Base-by-base conservation (phyloP, 1,284 basidiomycete genomes). In the Ceratorhiza oryzae-sativae region DNA sequence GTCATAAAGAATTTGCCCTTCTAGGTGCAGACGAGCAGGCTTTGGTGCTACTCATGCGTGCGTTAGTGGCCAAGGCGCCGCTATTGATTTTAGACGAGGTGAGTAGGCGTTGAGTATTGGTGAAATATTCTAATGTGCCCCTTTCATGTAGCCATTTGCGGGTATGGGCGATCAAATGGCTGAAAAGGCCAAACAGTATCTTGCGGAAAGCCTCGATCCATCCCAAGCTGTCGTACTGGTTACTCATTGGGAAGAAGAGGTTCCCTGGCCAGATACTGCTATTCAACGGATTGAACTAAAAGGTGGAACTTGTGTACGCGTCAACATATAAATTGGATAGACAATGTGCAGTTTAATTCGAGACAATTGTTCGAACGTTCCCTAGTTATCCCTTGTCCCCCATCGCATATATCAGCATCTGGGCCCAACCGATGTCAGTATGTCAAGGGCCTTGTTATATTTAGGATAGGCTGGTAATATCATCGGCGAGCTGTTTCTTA, bases 161-260 rank as follows among this genome's bases (percentile, higher is more conserved):
- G 94, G 34, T 18, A 95, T 97, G 92, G 91, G 93, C 77, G 88
- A 88, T 71, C 81, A 80, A 9, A 92, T 93, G 86, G 86, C 95
- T 58, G 80, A 79, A 13, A 85, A 84, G 51, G 90, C 89, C 53
- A 83, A 86, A 73, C 76, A 75, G 49, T 91, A 93, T 77, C 78
- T 98, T 34, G 81, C 86, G 39, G 79, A 82, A 41, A 81, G 84
- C 10, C 83, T 85, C n/a, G 81, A 83, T 15, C 75, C 80, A 27
- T 82, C 86, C 36, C 93, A 95, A 80, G 91, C 89, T 0, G 90
- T 93, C 15, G 83, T 97, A 1, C 89, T 94, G 1, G 87, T 97
- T 49, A 93, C 89, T 41, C 95, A 97, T 81, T 95, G 92, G 87
- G 91, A 92, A 76, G 90, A 92, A 49, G 95, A 97, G 80, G 88